Evolutionary conservation across 805 yeast genomes (phyloP).

Genomic region (Lipomyces kockii): DNA sequence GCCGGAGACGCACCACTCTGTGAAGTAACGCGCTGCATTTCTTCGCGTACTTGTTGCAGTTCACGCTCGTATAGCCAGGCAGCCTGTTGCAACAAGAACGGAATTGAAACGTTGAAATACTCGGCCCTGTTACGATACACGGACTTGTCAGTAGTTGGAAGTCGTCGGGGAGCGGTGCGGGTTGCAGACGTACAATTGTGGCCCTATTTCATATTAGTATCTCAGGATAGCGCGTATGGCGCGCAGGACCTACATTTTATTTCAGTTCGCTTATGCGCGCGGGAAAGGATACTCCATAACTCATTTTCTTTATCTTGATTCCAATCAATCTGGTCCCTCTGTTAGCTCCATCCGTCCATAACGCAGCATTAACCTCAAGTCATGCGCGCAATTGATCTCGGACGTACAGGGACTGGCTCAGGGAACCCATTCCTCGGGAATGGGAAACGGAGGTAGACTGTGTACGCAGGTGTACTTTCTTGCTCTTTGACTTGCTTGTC

Average conservation of each 20-base stretch:
- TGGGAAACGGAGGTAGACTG: constrained; percentile 53
- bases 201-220: constrained; percentile 39
- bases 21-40: constrained; percentile 39
- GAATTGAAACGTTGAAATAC: constrained; percentile 46
- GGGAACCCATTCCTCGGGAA: constrained; percentile 50
- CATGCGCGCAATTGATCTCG: not conserved
- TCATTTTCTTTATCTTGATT: constrained; percentile 42
- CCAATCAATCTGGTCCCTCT: constrained; percentile 43
- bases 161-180: not conserved
- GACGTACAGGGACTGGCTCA: constrained; percentile 47
- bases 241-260: constrained; percentile 42
- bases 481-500: not conserved
- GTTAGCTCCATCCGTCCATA: not conserved
- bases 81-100: constrained; percentile 49
- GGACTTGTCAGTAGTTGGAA: not conserved
- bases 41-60: constrained; percentile 44
- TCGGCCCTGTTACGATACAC: constrained; percentile 43
- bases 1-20: constrained; percentile 14
- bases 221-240: no score
- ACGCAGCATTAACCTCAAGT: not conserved
- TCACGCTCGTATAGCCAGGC: constrained; percentile 51
- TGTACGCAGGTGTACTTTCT: constrained; percentile 15
- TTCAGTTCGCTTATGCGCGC: constrained; percentile 44
- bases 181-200: constrained; percentile 41
- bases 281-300: constrained; percentile 46